Evolutionary conservation across 2,329 filamentous ascomycete genomes (phyloP).

Genomic region (Pseudogymnoascus sp.): DNA sequence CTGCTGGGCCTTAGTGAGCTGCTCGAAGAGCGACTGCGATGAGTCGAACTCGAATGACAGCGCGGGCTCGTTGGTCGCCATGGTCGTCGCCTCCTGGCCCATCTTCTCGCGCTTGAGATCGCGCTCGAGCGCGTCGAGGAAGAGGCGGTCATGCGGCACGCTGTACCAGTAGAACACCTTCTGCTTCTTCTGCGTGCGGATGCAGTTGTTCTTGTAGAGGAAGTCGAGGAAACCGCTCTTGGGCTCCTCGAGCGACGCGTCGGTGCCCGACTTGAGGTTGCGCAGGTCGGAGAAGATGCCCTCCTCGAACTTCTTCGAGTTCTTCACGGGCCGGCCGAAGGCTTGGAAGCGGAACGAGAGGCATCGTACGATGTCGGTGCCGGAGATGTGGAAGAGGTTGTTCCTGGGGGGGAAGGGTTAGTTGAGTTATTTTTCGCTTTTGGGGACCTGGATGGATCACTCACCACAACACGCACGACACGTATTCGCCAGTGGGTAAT

Average conservation of each 20-base stretch:
- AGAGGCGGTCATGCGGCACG: slow-evolving; percentile 93
- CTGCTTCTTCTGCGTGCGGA: slow-evolving; percentile 98
- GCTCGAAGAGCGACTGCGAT: slow-evolving; percentile 96
- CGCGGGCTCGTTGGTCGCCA: slow-evolving; percentile 93
- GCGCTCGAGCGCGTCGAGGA: slow-evolving; percentile 92
- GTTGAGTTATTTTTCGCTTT: slow-evolving; percentile 10
- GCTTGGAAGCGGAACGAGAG: slow-evolving; percentile 97
- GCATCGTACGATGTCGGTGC: slow-evolving; percentile 97
- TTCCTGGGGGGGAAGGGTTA: slow-evolving; percentile 50
- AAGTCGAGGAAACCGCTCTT: slow-evolving; percentile 98
- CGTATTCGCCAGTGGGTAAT: slow-evolving; percentile 94
- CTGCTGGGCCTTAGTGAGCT: slow-evolving; percentile 98
- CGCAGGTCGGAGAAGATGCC: slow-evolving; percentile 98
- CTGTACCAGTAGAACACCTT: slow-evolving; percentile 99
- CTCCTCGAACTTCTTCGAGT: slow-evolving; percentile 99
- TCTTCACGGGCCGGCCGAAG: slow-evolving; percentile 96
- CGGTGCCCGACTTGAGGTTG: slow-evolving; percentile 96
- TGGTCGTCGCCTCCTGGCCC: slow-evolving; percentile 94
- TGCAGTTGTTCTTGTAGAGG: slow-evolving; percentile 99
- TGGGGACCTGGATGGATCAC: slow-evolving; percentile 17
- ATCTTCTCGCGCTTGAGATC: slow-evolving; percentile 99
- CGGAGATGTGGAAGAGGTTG: slow-evolving; percentile 98
- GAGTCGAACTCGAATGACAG: slow-evolving; percentile 99
- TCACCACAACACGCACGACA: slow-evolving; percentile 92
- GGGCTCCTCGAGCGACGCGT: slow-evolving; percentile 95